Conservation (phyloP, 345 rosid species). For the Lepidium sativum region DNA sequence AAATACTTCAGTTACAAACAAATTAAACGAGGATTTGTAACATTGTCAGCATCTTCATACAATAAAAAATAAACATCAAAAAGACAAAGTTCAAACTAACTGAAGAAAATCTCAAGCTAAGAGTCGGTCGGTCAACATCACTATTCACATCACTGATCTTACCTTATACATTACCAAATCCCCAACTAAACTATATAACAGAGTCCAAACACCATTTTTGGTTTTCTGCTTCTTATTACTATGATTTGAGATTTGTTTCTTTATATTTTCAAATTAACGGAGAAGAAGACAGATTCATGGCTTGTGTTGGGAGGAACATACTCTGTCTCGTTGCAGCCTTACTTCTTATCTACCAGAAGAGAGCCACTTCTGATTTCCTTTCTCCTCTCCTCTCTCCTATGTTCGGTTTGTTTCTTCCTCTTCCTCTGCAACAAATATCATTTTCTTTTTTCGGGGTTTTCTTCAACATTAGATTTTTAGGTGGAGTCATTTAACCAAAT, state of each 20-base stretch:
- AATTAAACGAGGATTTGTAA: too few relatives aligned
- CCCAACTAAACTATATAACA: not conserved
- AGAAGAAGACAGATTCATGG: conserved; percentile 25
- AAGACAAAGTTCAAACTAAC: too few relatives aligned
- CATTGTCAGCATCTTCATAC: too few relatives aligned
- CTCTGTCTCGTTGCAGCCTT: conserved; percentile 16
- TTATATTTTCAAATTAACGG: not conserved
- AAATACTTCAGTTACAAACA: too few relatives aligned
- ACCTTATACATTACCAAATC: conserved; percentile 19
- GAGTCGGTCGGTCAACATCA: conserved; percentile 10
- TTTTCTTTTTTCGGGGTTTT: not conserved
- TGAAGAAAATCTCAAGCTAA: not conserved
- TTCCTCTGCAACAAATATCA: not conserved
- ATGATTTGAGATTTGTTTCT: not conserved
- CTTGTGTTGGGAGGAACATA: conserved; percentile 10
- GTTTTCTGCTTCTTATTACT: not conserved
- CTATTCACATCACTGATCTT: not conserved
- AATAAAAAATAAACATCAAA: too few relatives aligned
- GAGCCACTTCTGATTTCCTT: conserved; percentile 24
- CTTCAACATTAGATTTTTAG: not conserved
- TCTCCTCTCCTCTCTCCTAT: conserved; percentile 36
- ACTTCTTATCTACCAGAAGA: conserved; percentile 24
- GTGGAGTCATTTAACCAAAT: not conserved
- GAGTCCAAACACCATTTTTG: not conserved
- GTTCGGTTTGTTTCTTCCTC: conserved; percentile 22